Percentiles rank a stretch among this genome's conserved stretches.
phyloP scores from a whole-genome alignment of 2,329 filamentous ascomycete species.

The Penicillium brevicompactum region DNA sequence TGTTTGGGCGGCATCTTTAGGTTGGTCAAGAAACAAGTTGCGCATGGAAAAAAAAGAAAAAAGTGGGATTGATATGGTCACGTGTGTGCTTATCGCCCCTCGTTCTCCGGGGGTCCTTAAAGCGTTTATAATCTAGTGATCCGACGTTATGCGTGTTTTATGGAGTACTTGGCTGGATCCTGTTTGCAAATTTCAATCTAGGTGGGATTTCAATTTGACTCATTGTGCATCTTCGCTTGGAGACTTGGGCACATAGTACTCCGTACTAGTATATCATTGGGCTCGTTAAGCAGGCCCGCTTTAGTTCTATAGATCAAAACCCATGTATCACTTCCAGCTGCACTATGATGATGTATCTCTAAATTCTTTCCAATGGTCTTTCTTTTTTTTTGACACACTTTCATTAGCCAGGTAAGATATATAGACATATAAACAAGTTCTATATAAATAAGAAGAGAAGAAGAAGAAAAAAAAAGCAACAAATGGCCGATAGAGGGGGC shows the following conservation, averaged over 20 bases:
- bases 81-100: constrained; percentile 33
- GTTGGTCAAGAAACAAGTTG: constrained; percentile 8
- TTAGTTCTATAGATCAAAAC: not conserved
- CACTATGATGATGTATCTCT: too few species aligned
- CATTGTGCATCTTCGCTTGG: constrained; percentile 12
- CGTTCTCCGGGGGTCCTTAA: constrained; percentile 26
- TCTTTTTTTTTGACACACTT: too few species aligned
- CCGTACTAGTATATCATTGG: constrained; percentile 5
- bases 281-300: constrained; percentile 6
- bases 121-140: not conserved
- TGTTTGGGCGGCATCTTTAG: constrained; percentile 71
- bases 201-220: not conserved
- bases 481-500: constrained; percentile 10
- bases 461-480: not conserved
- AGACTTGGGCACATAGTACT: constrained; percentile 8
- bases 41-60: constrained; percentile 25
- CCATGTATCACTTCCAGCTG: too few species aligned
- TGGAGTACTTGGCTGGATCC: not conserved
- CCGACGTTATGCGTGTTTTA: not conserved
- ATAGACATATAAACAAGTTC: too few species aligned
- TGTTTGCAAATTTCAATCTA: not conserved
- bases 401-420: too few species aligned
- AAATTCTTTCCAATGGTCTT: too few species aligned
- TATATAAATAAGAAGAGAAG: not conserved
- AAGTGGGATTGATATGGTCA: constrained; percentile 34